Evolutionary conservation across 2,329 filamentous ascomycete species (phyloP), one percentile per base, ranked within the genome.

Genomic region (Elsinoe ampelina): DNA sequence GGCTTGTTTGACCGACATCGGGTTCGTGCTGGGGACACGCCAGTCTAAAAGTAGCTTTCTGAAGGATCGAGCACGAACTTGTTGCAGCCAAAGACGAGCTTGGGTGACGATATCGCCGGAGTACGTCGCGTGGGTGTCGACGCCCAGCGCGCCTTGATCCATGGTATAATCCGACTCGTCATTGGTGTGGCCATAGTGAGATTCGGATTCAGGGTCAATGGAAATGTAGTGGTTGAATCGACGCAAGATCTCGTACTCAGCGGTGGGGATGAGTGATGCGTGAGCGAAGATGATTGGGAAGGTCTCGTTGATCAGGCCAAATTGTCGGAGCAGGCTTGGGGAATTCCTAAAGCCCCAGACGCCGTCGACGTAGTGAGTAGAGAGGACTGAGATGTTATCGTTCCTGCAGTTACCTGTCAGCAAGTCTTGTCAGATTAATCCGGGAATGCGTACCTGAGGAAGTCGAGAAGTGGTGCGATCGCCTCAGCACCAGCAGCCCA

Each of bases 131-230:
- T 80, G 75, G 0, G 77, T 81, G 62, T 82, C 79, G 8, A 81
- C 69, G 2, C 80, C 79, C 0, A 82, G 70, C 1, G 77, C 66
- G 1, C 72, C 73, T 59, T 82, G 78, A 61, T 82, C 79, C 26
- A 72, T 72, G 26, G 76, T 68, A 7, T 70, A 63, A 55, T 76
- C 70, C 15, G 68, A 71, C 36, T 66, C 63, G 1, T 72, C 70
- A 58, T 82, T 77, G 0, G 67, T 70, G 61, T 80, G 77, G n/a
- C 80, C 80, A 65, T 76, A 82, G 63, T 81, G 78, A 71, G 80
- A 76, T 62, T 83, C 80, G 0, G 77, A 80, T 62, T 83, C 81
- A 1, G 79, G 78, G 0, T 80, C 82, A 58, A 79, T 79, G 54
- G 78, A 79, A 41, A 83, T 66, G 66, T 77, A 77, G 52, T 81